These are phyloP conservation scores for Glycyrrhiza uralensis DNA, from an alignment of 306 rosid genomes.

Conservation along the genomic window DNA sequence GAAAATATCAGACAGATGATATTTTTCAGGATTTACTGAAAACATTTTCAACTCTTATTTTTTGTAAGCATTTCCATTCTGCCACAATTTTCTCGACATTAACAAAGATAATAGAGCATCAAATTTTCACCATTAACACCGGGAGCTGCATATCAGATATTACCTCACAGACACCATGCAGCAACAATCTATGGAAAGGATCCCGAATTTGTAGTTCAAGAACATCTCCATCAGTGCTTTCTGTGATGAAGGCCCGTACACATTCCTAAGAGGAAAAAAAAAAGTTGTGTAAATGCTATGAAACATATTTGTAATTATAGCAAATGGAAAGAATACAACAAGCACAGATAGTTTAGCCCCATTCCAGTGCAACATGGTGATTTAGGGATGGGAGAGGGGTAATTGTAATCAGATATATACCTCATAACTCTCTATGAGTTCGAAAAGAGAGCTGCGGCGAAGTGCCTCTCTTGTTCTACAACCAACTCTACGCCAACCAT, in stretches of 20 bases:
- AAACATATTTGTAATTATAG: not conserved
- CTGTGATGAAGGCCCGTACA: conserved; percentile 52
- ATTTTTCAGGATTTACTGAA: not conserved
- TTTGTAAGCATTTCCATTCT: not conserved
- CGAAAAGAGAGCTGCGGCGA: conserved; percentile 72
- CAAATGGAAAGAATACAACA: conserved; percentile 5
- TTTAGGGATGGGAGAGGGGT: not conserved
- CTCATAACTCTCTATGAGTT: conserved; percentile 80
- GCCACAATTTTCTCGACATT: not conserved
- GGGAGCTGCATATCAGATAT: conserved; percentile 3
- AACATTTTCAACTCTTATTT: not conserved
- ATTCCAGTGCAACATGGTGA: not conserved
- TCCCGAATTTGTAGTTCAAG: conserved; percentile 64
- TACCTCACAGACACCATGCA: conserved; percentile 98
- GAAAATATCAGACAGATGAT: not conserved
- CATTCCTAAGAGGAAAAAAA: conserved; percentile 46
- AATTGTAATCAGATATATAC: conserved; percentile 34
- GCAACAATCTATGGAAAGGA: conserved; percentile 79
- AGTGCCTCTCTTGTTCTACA: conserved; percentile 87
- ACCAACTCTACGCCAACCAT: conserved; percentile 55
- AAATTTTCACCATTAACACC: not conserved
- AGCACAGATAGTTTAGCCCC: not conserved
- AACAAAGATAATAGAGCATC: not conserved
- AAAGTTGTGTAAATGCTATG: not conserved
- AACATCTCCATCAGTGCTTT: conserved; percentile 40